Base-by-base conservation (phyloP, 768 basidiomycete species). In the Xerocomus brunneocitrinus region DNA sequence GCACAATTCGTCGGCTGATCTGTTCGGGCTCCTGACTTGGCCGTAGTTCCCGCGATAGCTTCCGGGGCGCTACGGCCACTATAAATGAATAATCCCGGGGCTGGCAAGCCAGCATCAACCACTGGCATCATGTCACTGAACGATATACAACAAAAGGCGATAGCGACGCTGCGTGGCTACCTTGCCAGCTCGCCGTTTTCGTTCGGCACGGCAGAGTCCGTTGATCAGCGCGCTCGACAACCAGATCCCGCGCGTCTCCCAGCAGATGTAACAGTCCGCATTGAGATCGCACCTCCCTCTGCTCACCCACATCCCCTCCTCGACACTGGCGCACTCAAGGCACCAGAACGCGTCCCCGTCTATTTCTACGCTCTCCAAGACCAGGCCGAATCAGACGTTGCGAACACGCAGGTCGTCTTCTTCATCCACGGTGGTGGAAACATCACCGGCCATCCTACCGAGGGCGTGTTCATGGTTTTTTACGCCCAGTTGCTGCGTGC, bases 341-440 rank as follows among this genome's bases (percentile, higher is more conserved):
- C 32, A 14, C 41, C 54, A 10, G 54, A 47, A 27, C 45, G 30
- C 5, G 50, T 51, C 31, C 54, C 54, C 19, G 22, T 47, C 8
- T 47, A 47, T 25, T 66, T 64, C 28, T 68, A 43, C 5, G 1
- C 56, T 28, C 57, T 58, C 39, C 16, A 22, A 25, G 34, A 52
- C 27, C 28, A 27, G 14, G 16, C 36, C 2, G 22, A 14, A 1
- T 8, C 27, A 5, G 34, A 52, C 0, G 34, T 24, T 1, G 31
- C 50, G 0, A 35, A 63, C 13, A 54, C 54, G 10, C 54, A 28
- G n/a, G 56, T 64, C 47, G 48, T 68, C 34, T 57, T 67, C 51
- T 57, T 56, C 43, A 48, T 66, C 22, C 65, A 68, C 16, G 64
- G 66, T 5, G 65, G 65, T 10, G 65, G 49, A 1, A 54, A 61